These are phyloP conservation scores for Aspergillus fructus DNA, from an alignment of 2,329 filamentous ascomycete genomes.

Conservation along the genomic window DNA sequence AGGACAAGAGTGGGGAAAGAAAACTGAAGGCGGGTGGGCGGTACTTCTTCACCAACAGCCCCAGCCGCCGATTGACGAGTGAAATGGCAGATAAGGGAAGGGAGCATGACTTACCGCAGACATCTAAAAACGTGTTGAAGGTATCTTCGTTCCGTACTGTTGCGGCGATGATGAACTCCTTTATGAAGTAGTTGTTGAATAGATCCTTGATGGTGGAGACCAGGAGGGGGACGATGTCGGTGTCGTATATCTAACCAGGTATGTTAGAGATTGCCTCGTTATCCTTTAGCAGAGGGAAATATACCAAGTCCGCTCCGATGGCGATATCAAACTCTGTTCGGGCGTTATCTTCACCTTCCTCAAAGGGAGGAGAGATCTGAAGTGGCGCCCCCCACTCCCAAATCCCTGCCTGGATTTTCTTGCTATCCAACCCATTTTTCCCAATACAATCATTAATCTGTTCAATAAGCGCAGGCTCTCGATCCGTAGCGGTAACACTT, in stretches of 20 bases:
- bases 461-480: constrained; percentile 49
- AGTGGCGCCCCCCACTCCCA: constrained; percentile 45
- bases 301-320: constrained; percentile 44
- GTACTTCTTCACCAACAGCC: background rate
- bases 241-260: constrained; percentile 58
- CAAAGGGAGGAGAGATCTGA: constrained; percentile 9
- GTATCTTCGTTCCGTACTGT: constrained; percentile 63
- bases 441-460: constrained; percentile 39
- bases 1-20: background rate
- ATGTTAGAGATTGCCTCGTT: background rate
- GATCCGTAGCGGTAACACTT: constrained; percentile 62
- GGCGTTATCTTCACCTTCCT: background rate
- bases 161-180: constrained; percentile 59
- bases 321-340: constrained; percentile 37
- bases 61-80: background rate
- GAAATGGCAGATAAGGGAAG: background rate
- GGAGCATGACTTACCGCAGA: constrained; percentile 52
- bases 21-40: background rate
- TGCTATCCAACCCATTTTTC: constrained; percentile 30
- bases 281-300: constrained; percentile 1
- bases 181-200: constrained; percentile 52
- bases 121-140: constrained; percentile 57
- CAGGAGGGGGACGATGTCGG: constrained; percentile 56
- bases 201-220: constrained; percentile 56
- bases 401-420: constrained; percentile 30